Evolutionary conservation across 441 rosid species (phyloP).

Genomic region (Brassica hybrid): DNA sequence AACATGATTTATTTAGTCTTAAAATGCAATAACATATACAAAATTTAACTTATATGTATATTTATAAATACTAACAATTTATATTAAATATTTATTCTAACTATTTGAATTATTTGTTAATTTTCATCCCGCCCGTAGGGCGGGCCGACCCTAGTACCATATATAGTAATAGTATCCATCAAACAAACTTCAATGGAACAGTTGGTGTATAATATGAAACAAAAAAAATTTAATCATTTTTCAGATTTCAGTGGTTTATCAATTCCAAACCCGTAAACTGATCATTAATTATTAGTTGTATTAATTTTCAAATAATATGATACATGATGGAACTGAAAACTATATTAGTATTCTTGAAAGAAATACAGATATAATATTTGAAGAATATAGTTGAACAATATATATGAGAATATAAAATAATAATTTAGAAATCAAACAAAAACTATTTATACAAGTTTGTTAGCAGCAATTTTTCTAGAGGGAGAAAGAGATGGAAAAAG

Average conservation of each 20-base stretch:
- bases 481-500: conserved; percentile 40
- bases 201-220: neutral
- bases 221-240: neutral
- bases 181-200: conserved; percentile 24
- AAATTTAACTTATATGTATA: too few relatives aligned
- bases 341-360: neutral
- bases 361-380: neutral
- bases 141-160: too few relatives aligned
- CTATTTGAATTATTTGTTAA: too few relatives aligned
- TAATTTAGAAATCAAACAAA: conserved; percentile 33
- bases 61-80: too few relatives aligned
- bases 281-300: neutral
- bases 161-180: neutral
- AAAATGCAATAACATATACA: too few relatives aligned
- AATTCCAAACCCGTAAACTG: neutral
- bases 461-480: conserved; percentile 30
- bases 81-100: too few relatives aligned
- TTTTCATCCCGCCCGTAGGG: too few relatives aligned
- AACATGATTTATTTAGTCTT: too few relatives aligned
- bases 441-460: conserved; percentile 42
- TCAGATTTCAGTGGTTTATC: neutral
- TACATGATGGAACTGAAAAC: conserved; percentile 27
- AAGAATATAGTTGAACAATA: conserved; percentile 17
- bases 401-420: conserved; percentile 27
- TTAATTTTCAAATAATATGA: neutral